phyloP scores from a whole-genome alignment of 169 alveolate species.

The Cryptosporidium tyzzeri region DNA sequence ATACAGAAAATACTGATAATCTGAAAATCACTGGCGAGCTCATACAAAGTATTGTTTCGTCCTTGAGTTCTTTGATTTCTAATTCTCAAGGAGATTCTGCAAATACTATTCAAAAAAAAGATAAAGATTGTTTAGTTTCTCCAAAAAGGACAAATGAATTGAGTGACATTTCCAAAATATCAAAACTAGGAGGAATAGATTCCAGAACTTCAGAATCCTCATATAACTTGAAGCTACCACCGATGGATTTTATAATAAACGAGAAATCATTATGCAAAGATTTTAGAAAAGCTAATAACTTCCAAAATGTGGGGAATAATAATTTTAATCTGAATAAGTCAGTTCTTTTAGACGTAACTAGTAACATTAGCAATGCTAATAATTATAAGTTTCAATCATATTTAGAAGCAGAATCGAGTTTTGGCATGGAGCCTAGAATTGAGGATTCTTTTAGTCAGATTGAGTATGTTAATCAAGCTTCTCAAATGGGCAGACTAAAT shows the following conservation, averaged over 20 bases:
- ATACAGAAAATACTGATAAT: slow-evolving; percentile 1
- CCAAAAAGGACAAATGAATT: slow-evolving; percentile 5
- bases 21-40: neutral
- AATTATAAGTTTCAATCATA: neutral
- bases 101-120: neutral
- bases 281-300: neutral
- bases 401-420: neutral
- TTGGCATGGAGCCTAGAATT: neutral
- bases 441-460: neutral
- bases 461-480: neutral
- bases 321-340: neutral
- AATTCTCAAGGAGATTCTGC: neutral
- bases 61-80: neutral
- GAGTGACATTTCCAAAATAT: neutral
- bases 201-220: neutral
- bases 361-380: neutral
- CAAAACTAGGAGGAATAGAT: neutral
- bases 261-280: slow-evolving; percentile 2
- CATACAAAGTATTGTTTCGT: neutral
- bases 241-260: slow-evolving; percentile 57
- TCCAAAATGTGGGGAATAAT: no score
- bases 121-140: neutral
- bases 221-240: slow-evolving; percentile 49
- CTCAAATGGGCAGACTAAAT: neutral
- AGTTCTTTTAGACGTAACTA: neutral